Evolutionary conservation across 179 eudicot genomes (phyloP).

Genomic region (Patellifolia procumbens): DNA sequence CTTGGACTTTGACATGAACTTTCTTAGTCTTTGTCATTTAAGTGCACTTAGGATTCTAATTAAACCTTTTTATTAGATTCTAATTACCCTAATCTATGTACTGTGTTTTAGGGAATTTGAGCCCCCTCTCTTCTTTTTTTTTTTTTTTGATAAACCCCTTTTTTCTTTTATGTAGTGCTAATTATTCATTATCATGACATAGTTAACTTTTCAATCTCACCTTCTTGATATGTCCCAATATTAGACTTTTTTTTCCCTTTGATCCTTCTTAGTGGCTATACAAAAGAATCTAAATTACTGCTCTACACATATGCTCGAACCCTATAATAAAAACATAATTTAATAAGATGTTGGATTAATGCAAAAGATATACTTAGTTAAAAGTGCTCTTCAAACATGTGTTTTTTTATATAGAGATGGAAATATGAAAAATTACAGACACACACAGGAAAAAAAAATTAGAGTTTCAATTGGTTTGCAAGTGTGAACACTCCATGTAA

Average conservation of each 20-base stretch:
- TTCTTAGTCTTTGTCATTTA: conserved; percentile 34
- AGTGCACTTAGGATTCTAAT: conserved; percentile 32
- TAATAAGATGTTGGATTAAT: no score
- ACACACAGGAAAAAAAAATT: no score
- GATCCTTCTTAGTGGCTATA: not conserved
- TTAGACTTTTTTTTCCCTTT: not conserved
- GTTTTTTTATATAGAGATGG: no score
- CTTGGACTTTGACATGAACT: conserved; percentile 27
- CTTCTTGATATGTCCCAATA: not conserved
- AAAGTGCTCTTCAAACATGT: no score
- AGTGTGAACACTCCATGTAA: no score
- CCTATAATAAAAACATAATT: not conserved
- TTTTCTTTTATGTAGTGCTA: not conserved
- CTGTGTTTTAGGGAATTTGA: conserved; percentile 11
- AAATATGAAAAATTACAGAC: no score
- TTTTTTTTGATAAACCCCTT: no score
- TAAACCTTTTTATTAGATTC: conserved; percentile 20
- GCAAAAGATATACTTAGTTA: no score
- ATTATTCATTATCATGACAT: not conserved
- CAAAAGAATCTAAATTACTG: not conserved
- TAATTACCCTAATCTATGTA: conserved; percentile 3
- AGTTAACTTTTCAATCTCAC: not conserved
- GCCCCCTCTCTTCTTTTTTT: no score
- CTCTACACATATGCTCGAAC: not conserved
- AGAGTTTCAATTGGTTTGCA: no score